Percentiles rank a stretch among this genome's conserved stretches.
Conservation (phyloP, 306 rosid species). For the Styphnolobium japonicum region DNA sequence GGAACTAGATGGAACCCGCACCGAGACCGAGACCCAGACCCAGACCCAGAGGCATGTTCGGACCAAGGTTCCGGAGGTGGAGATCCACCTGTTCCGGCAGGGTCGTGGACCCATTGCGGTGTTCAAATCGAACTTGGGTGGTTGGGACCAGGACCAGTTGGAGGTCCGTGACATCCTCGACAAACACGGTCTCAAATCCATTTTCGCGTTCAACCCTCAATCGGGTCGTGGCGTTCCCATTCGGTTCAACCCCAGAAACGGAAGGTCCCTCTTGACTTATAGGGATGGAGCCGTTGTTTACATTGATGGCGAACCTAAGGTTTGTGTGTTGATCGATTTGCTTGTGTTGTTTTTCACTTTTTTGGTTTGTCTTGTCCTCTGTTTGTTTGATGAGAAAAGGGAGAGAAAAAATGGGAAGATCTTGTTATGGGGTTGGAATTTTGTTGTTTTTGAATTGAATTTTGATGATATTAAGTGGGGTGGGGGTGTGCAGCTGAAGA, state of each 20-base stretch:
- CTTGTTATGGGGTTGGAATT: not conserved
- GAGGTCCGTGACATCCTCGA: conserved; percentile 80
- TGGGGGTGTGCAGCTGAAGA: not conserved
- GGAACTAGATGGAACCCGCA: not conserved
- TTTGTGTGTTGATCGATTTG: not conserved
- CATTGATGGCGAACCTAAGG: conserved; percentile 92
- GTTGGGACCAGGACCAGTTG: conserved; percentile 91
- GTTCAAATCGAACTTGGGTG: conserved; percentile 61
- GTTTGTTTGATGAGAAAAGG: conserved; percentile 1
- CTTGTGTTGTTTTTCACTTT: not conserved
- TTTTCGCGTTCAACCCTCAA: conserved; percentile 57
- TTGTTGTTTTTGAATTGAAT: not conserved
- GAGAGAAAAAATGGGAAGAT: not conserved
- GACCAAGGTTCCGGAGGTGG: conserved; percentile 63
- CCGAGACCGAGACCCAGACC: not conserved
- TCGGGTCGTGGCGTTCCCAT: conserved; percentile 74
- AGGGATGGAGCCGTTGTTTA: conserved; percentile 57
- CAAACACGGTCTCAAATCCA: conserved; percentile 58
- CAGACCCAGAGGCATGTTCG: too few relatives aligned
- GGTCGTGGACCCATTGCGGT: conserved; percentile 83
- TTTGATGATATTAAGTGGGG: not conserved
- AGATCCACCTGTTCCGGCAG: conserved; percentile 54
- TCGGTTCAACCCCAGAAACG: conserved; percentile 68
- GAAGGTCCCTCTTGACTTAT: conserved; percentile 67
- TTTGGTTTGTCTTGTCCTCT: not conserved